Percentiles rank a stretch among this genome's conserved stretches.
Conservation (phyloP, 2,329 filamentous ascomycete species). For the Calonectria fujianensis region DNA sequence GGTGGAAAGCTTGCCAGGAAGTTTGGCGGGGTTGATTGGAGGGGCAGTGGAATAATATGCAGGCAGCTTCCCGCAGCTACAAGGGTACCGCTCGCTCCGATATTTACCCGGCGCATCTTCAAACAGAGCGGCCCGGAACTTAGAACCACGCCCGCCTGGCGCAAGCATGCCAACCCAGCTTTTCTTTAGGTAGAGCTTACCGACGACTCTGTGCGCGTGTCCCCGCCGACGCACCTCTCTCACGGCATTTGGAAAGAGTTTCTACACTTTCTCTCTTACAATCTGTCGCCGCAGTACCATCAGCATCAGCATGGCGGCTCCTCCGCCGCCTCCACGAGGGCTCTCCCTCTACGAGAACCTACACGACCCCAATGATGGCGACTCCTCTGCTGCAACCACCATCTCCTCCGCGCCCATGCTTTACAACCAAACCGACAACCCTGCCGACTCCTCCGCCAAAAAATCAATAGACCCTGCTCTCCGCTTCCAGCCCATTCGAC, state of each 20-base stretch:
- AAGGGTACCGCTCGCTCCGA: constrained; percentile 45
- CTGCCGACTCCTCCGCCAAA: constrained; percentile 71
- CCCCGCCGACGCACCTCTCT: not conserved
- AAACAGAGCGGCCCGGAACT: not conserved
- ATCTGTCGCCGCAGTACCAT: constrained; percentile 26
- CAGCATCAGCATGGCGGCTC: constrained; percentile 54
- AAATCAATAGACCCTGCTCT: constrained; percentile 78
- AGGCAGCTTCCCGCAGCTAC: constrained; percentile 38
- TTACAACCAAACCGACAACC: constrained; percentile 75
- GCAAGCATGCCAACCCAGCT: not conserved
- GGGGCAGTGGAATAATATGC: constrained; percentile 54
- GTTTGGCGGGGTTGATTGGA: constrained; percentile 61
- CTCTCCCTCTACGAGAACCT: constrained; percentile 91
- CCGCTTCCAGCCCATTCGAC: constrained; percentile 90
- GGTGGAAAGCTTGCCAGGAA: constrained; percentile 43
- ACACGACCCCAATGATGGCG: constrained; percentile 75
- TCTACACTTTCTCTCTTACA: not conserved
- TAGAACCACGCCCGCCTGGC: constrained; percentile 7
- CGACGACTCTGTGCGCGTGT: constrained; percentile 5
- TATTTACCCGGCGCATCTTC: constrained; percentile 56
- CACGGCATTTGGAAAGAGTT: not conserved
- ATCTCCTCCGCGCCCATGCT: constrained; percentile 85
- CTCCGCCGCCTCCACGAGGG: constrained; percentile 65
- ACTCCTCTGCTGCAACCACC: constrained; percentile 75
- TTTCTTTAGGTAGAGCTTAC: constrained; percentile 14